Evolutionary conservation across 257 asterid genomes (phyloP).

Genomic region (Misopates orontium): DNA sequence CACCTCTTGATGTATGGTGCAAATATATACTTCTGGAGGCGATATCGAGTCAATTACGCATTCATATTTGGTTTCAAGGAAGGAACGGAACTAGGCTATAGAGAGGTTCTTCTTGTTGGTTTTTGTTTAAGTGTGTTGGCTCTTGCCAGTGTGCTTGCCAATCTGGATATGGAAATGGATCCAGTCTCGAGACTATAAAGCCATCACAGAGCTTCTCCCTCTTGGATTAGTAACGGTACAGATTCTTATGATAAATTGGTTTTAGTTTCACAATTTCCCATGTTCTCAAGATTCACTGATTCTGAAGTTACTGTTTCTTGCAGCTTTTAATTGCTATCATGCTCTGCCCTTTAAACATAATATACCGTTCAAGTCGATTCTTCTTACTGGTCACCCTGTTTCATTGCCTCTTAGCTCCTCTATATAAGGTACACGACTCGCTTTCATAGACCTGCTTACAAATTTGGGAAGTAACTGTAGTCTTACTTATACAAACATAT

Average conservation of each 20-base stretch:
- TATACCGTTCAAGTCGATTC: constrained; percentile 56
- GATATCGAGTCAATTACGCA: constrained; percentile 43
- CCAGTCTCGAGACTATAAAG: constrained; percentile 40
- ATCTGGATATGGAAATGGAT: constrained; percentile 58
- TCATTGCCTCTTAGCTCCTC: constrained; percentile 52
- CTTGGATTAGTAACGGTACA: constrained; percentile 47
- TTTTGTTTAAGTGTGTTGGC: constrained; percentile 43
- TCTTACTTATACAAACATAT: background rate
- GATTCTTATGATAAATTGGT: background rate
- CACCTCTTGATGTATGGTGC: constrained; percentile 49
- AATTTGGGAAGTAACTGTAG: background rate
- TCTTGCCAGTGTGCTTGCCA: constrained; percentile 46
- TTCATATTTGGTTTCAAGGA: constrained; percentile 53
- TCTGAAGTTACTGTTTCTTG: constrained; percentile 10
- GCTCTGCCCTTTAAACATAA: constrained; percentile 57
- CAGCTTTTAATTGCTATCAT: constrained; percentile 43
- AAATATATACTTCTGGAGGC: constrained; percentile 50
- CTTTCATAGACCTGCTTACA: background rate
- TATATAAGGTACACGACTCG: constrained; percentile 44
- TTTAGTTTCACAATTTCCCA: background rate
- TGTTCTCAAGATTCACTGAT: background rate
- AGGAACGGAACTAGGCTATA: constrained; percentile 51
- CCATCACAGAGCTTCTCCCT: constrained; percentile 51
- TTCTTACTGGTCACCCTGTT: constrained; percentile 43
- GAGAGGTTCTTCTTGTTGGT: constrained; percentile 43